Evolutionary conservation across 1,284 basidiomycete genomes (phyloP), one percentile per base, ranked within the genome.

Genomic region (Melanopsichium pennsylvanicum): DNA sequence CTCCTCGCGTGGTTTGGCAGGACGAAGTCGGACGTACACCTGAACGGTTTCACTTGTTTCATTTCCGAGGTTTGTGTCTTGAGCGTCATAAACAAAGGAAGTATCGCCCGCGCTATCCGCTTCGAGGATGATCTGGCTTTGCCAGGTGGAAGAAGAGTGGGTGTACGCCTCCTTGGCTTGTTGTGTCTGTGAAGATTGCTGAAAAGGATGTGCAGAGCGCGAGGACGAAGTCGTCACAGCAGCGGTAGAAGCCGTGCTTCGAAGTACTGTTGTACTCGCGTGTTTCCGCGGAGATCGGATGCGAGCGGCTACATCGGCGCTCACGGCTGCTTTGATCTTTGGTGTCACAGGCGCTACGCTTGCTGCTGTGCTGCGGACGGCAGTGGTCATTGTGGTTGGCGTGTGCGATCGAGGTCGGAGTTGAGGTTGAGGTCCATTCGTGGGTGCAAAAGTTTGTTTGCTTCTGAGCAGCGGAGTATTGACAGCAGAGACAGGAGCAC

Each of bases 21-120:
- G 74, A 1, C 71, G 56, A 18, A 73, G 54, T 19, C 75, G 69
- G 2, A 77, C 59, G 27, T 77, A 74, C 26, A 77, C 75, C 40
- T 63, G 59, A 2, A 73, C 70, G n/a, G 69, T 72, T 10, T 64
- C 72, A 0, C 57, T 13, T 19, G 8, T 7, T 13, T 35, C 6
- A 16, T 34, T 7, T 43, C 63, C 0, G 34, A 39, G 31, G 32
- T 43, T 37, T 21, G 35, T 33, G 13, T 38, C 46, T 4, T 52
- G 54, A 0, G 69, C 71, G 26, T 69, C 56, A 36, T 75, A 67
- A n/a, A 75, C 68, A 37, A 77, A 77, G 9, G 73, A 75, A 37
- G 59, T 60, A 23, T 77, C 72, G 10, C 69, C 69, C 0, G 49
- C 38, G 21, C 49, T 52, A 3, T 46, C 54, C 0, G 12, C 44